Evolutionary conservation across 73 alveolate species (phyloP).

Genomic region (Uronychia binucleata): DNA sequence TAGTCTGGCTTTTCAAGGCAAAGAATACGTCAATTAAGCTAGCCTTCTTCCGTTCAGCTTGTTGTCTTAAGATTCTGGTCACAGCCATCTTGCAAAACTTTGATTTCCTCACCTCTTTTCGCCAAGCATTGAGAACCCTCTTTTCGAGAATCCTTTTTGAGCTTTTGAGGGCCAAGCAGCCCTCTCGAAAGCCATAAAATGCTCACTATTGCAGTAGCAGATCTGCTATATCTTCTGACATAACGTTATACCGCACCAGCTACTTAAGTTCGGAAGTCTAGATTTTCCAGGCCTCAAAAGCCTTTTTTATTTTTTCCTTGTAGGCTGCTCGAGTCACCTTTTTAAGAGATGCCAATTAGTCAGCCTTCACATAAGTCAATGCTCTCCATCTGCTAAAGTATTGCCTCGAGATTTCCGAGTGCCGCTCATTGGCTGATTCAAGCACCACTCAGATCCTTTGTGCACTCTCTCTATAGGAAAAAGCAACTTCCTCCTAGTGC

Average conservation of each 20-base stretch:
- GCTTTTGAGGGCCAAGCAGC: neutral
- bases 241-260: neutral
- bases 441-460: neutral
- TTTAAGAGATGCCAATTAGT: no score
- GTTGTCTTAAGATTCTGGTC: neutral
- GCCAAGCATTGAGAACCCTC: neutral
- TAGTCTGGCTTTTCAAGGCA: neutral
- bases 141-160: neutral
- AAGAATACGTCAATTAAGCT: neutral
- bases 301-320: no score
- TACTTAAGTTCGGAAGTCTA: neutral
- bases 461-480: neutral
- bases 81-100: neutral
- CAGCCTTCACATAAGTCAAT: neutral
- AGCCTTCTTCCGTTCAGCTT: neutral
- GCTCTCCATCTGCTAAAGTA: neutral
- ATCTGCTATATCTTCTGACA: neutral
- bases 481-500: neutral
- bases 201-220: neutral
- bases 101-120: neutral
- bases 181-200: neutral
- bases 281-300: neutral
- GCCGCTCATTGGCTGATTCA: neutral
- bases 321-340: neutral
- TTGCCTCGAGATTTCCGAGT: neutral